Base-by-base conservation (phyloP, 805 yeast species). In the Naumovozyma dairenensis region DNA sequence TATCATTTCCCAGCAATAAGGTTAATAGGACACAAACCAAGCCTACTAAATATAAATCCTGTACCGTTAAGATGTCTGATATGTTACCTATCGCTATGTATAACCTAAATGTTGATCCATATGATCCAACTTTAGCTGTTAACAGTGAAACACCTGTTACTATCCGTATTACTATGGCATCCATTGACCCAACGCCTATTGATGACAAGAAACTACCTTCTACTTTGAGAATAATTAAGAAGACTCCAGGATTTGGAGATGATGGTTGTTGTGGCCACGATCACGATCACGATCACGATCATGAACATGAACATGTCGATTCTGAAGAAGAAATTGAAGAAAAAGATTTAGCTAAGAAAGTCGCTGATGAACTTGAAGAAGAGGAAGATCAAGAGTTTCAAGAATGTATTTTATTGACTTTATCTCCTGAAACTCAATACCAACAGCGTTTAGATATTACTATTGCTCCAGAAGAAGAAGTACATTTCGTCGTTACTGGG, bases 381-480 rank as follows among this genome's bases (percentile, higher is more conserved):
- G 79, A 69, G 15, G 77, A 71, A 12, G 87, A 78, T 30, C 82
- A 77, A 35, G 93, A 79, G 34, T 75, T 82, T 53, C 83, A 81
- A 60, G 94, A 84, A 63, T 80, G 67, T 52, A 80, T 86, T 40
- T 66, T 92, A 42, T 81, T 94, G 66, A 92, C 98, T 35, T 71
- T 92, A 44, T 77, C 93, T 35, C 97, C 98, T 62, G 70, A 77
- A 54, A 56, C 71, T 35, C 84, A 77, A 60, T 80, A 59, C 62
- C 99, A 92, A 70, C 97, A 89, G 71, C 68, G 93, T 36, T 60
- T 92, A 37, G 96, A 92, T 56, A 65, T 92, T 45, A 83, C 93
- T 53, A 80, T 92, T 54, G 72, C 80, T 35, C 94, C 97, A 53
- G 89, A 78, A 53, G 98, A 92, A 67, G 94, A 87, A 56, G 85